A percentile compares a stretch with the other conserved stretches of the same genome.
Evolutionary conservation across 176 grass and related monocot species (phyloP).

Genomic region (Alloteropsis semialata): DNA sequence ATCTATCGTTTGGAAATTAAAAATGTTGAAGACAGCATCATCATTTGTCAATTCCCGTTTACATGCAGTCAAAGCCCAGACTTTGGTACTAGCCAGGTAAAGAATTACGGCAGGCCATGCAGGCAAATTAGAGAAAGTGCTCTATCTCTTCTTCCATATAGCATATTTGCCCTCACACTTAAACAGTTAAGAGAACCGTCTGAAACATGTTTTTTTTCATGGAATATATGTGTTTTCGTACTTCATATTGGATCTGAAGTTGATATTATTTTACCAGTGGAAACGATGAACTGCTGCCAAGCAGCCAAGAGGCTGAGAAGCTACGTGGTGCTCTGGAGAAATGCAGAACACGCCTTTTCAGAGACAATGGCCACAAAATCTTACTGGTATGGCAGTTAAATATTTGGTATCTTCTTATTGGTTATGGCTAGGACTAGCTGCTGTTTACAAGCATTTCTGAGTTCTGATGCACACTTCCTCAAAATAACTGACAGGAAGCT

Average conservation of each 20-base stretch:
- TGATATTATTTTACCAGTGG: conserved; percentile 54
- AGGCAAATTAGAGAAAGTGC: neutral
- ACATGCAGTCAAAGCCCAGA: conserved; percentile 71
- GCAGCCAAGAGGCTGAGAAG: conserved; percentile 71
- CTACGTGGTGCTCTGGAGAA: conserved; percentile 42
- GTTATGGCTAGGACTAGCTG: neutral
- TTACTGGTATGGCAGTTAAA: conserved; percentile 55
- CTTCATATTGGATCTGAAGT: conserved; percentile 31
- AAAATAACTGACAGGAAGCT: conserved; percentile 55
- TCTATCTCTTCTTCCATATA: neutral
- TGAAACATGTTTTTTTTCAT: conserved; percentile 9
- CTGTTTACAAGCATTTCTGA: conserved; percentile 5
- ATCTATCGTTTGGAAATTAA: conserved; percentile 68
- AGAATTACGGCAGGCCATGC: neutral
- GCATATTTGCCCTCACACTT: neutral
- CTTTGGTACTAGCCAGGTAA: conserved; percentile 89
- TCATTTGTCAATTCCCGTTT: conserved; percentile 82
- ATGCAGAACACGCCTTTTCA: conserved; percentile 75
- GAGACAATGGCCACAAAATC: conserved; percentile 70
- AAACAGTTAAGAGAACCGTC: neutral
- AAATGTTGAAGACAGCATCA: conserved; percentile 64
- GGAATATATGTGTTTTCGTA: neutral
- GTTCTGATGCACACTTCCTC: neutral
- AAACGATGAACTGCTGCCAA: conserved; percentile 83
- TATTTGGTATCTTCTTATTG: neutral